These are phyloP conservation scores for Sporobolomyces pararoseus DNA, from an alignment of 768 basidiomycete species.

Conservation along the genomic window DNA sequence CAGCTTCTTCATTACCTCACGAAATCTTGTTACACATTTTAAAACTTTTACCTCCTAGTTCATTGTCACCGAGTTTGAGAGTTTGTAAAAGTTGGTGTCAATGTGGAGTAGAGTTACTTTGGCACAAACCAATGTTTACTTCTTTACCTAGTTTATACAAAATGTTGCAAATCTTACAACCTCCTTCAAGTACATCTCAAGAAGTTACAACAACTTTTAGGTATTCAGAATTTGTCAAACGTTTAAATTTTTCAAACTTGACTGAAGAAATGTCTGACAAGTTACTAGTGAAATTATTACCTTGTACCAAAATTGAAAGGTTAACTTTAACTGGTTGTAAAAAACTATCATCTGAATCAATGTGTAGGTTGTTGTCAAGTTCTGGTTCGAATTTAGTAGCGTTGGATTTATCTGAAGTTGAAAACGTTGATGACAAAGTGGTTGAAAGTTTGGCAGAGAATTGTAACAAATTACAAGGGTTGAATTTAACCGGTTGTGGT, in stretches of 20 bases:
- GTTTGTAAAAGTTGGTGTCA: constrained; percentile 93
- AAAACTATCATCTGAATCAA: constrained; percentile 67
- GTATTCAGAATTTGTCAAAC: constrained; percentile 79
- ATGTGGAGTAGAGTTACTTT: constrained; percentile 88
- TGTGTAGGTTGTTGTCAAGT: constrained; percentile 71
- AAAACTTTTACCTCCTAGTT: constrained; percentile 66
- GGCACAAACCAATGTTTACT: constrained; percentile 81
- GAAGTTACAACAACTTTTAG: constrained; percentile 80
- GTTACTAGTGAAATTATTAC: constrained; percentile 68
- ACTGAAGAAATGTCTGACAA: constrained; percentile 66
- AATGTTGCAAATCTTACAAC: constrained; percentile 66
- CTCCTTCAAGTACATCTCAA: too few relatives aligned
- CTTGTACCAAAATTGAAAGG: constrained; percentile 74
- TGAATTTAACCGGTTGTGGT: constrained; percentile 82
- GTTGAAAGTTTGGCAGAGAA: constrained; percentile 68
- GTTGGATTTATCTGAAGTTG: constrained; percentile 84
- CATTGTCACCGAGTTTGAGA: constrained; percentile 69
- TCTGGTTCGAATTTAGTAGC: constrained; percentile 74
- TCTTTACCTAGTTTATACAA: constrained; percentile 67
- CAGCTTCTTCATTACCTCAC: constrained; percentile 60
- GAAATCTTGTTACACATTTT: constrained; percentile 92
- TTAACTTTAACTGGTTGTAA: constrained; percentile 86
- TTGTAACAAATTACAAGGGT: constrained; percentile 79
- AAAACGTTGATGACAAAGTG: constrained; percentile 69
- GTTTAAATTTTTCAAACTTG: constrained; percentile 80